phyloP scores from a whole-genome alignment of 805 yeast genomes.

The Lipomyces sp. region DNA sequence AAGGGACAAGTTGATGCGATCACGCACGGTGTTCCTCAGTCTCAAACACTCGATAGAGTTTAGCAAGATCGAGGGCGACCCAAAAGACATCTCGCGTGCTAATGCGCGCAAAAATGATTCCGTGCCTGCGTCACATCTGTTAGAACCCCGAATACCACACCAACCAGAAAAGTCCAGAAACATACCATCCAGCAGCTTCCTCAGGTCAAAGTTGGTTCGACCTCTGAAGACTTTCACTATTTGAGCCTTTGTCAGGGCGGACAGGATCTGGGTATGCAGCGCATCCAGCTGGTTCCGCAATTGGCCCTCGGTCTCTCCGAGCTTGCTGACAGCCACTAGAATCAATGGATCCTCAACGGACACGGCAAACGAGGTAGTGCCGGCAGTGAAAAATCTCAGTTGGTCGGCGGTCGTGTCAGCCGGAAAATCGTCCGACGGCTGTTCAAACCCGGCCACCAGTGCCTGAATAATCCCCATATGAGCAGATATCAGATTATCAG shows the following conservation, averaged over 20 bases:
- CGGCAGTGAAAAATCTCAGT: constrained; percentile 45
- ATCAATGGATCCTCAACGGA: constrained; percentile 65
- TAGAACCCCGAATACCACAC: not conserved
- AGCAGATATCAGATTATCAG: constrained; percentile 62
- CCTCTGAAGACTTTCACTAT: constrained; percentile 63
- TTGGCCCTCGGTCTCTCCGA: constrained; percentile 38
- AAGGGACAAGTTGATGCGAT: constrained; percentile 54
- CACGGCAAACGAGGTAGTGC: constrained; percentile 54
- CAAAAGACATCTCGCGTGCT: constrained; percentile 49
- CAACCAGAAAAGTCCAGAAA: not conserved
- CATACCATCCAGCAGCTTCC: constrained; percentile 59
- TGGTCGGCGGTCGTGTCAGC: constrained; percentile 15
- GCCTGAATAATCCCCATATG: constrained; percentile 82
- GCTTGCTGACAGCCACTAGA: constrained; percentile 57
- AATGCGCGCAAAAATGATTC: constrained; percentile 72
- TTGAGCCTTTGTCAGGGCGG: constrained; percentile 78
- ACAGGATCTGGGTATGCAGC: constrained; percentile 71
- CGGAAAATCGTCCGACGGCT: constrained; percentile 32
- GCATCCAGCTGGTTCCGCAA: constrained; percentile 64
- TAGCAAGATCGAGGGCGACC: constrained; percentile 57
- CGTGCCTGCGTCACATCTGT: constrained; percentile 43
- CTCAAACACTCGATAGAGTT: constrained; percentile 65
- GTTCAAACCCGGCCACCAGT: constrained; percentile 63
- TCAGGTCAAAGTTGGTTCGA: constrained; percentile 75
- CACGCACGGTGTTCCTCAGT: constrained; percentile 56